A percentile compares a stretch with the other conserved stretches of the same genome.
Evolutionary conservation across 306 rosid genomes (phyloP).

Genomic region (Sindora glabra): DNA sequence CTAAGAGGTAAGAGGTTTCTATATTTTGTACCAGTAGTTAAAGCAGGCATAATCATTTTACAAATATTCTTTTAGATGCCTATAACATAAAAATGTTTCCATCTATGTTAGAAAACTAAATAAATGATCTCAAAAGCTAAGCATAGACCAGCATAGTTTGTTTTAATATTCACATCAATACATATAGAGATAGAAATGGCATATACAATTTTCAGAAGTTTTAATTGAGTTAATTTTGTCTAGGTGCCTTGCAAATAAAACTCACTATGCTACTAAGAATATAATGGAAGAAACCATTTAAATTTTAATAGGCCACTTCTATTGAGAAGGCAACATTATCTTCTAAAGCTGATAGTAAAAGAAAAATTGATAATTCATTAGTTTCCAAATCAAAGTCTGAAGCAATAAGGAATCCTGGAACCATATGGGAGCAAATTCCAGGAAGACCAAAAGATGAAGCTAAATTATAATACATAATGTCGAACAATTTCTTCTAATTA

Average conservation of each 20-base stretch:
- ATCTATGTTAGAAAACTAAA: no score
- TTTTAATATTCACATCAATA: no score
- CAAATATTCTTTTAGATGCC: background rate
- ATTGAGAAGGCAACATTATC: no score
- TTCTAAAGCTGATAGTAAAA: no score
- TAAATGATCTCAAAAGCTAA: background rate
- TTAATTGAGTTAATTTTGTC: slow-evolving; percentile 56
- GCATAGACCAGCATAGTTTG: background rate
- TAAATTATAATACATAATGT: slow-evolving; percentile 3
- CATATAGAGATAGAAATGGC: no score
- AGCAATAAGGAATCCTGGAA: slow-evolving; percentile 75
- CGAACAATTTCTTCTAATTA: slow-evolving; percentile 25
- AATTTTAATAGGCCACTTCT: no score
- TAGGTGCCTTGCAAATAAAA: slow-evolving; percentile 70
- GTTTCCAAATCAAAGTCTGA: slow-evolving; percentile 85
- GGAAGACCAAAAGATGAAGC: slow-evolving; percentile 68
- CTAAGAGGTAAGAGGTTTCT: background rate
- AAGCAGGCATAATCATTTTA: background rate
- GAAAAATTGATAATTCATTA: slow-evolving; percentile 31
- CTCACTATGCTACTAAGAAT: slow-evolving; percentile 30
- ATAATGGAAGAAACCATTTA: no score
- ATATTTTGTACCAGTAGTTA: background rate
- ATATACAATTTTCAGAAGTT: no score
- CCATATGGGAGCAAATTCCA: slow-evolving; percentile 77
- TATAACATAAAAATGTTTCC: slow-evolving; percentile 6